These are phyloP conservation scores for Sextonia rubra DNA, from an alignment of 164 flowering plant genomes.

Conservation along the genomic window DNA sequence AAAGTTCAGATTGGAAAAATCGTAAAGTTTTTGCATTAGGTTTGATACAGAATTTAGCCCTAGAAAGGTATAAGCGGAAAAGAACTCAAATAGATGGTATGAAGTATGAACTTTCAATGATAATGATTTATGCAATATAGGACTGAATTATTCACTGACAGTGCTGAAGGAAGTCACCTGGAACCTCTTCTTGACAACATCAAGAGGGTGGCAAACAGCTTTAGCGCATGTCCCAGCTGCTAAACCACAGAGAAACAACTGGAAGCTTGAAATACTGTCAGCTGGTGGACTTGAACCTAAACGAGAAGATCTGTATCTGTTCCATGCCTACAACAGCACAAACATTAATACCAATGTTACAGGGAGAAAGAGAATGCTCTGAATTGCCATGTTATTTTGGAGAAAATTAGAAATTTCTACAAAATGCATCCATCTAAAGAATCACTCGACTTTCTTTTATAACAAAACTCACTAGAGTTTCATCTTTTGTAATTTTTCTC, in stretches of 20 bases:
- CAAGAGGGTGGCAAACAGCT: constrained; percentile 94
- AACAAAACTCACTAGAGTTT: no score
- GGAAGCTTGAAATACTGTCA: constrained; percentile 49
- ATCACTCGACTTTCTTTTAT: no score
- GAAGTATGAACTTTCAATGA: no score
- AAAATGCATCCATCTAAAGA: no score
- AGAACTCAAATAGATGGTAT: no score
- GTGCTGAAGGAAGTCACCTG: constrained; percentile 45
- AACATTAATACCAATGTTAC: neutral
- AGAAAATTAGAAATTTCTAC: neutral
- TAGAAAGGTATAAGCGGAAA: no score
- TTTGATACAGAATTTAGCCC: no score
- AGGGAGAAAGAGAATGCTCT: neutral
- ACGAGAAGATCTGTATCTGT: constrained; percentile 23
- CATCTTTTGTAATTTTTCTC: no score
- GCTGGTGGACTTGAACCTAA: constrained; percentile 13
- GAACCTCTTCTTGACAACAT: constrained; percentile 95
- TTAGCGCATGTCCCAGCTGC: constrained; percentile 96
- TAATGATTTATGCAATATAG: no score
- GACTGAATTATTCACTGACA: neutral
- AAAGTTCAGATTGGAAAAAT: no score
- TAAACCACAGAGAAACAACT: constrained; percentile 83
- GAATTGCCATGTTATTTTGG: neutral
- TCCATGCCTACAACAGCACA: constrained; percentile 37
- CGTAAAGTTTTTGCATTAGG: no score